Conservation (phyloP, 345 rosid species). For the Sisymbrium altissimum region DNA sequence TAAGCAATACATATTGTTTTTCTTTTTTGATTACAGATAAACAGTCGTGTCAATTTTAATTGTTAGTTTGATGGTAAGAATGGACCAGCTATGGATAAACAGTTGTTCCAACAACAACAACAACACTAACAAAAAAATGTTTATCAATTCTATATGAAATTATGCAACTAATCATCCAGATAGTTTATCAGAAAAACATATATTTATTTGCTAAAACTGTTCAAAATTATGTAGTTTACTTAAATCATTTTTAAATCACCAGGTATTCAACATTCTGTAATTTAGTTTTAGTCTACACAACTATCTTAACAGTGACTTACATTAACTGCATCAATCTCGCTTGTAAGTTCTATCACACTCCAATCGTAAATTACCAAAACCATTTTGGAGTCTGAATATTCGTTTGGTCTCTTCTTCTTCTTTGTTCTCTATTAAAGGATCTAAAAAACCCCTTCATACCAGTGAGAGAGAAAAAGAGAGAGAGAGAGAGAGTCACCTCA, state of each 20-base stretch:
- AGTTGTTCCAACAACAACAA: neutral
- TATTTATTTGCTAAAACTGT: neutral
- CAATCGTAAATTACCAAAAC: neutral
- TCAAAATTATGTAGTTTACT: neutral
- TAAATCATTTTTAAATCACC: neutral
- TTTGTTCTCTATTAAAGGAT: constrained; percentile 23
- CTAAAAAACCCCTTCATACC: neutral
- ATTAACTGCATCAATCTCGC: neutral
- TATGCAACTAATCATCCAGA: neutral
- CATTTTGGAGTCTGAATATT: neutral
- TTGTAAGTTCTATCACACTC: neutral
- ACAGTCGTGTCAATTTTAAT: neutral
- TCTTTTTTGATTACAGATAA: neutral
- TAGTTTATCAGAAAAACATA: neutral
- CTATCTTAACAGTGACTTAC: neutral
- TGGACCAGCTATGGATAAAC: neutral
- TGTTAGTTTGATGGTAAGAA: neutral
- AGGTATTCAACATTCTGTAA: neutral
- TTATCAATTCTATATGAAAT: neutral
- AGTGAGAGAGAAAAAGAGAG: neutral
- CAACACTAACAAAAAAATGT: neutral
- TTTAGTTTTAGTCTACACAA: neutral
- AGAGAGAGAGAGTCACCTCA: neutral
- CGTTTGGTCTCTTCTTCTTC: constrained; percentile 3
- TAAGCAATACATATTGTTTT: neutral